Evolutionary conservation across 2,329 filamentous ascomycete genomes (phyloP).

Genomic region (Lachnellula hyalina): DNA sequence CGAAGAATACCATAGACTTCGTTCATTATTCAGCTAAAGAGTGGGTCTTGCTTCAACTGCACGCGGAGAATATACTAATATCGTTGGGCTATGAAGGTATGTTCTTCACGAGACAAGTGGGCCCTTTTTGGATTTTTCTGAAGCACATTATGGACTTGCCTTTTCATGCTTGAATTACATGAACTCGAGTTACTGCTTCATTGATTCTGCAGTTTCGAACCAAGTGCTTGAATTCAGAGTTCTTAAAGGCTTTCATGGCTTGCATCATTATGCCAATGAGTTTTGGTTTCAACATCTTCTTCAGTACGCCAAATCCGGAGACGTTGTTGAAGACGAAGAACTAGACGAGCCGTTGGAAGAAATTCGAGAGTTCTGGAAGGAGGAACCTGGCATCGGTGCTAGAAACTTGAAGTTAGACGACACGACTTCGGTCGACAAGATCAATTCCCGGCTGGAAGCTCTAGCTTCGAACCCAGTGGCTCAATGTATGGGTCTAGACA

Average conservation of each 20-base stretch:
- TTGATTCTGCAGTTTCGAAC: background rate
- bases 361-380: slow-evolving; percentile 6
- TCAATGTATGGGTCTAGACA: slow-evolving; percentile 6
- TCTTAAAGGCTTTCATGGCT: slow-evolving; percentile 11
- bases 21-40: slow-evolving; percentile 16
- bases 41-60: background rate
- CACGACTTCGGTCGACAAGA: slow-evolving; percentile 5
- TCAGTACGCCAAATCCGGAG: slow-evolving; percentile 8
- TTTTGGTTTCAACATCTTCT: slow-evolving; percentile 15
- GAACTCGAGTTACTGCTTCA: slow-evolving; percentile 4
- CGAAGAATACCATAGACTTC: slow-evolving; percentile 10
- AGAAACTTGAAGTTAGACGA: slow-evolving; percentile 5
- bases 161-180: slow-evolving; percentile 10
- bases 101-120: slow-evolving; percentile 8
- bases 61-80: background rate
- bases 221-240: background rate
- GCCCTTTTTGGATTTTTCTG: slow-evolving; percentile 2
- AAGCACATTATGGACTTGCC: slow-evolving; percentile 11
- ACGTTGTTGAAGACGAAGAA: slow-evolving; percentile 1
- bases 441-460: slow-evolving; percentile 1
- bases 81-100: slow-evolving; percentile 3
- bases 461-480: background rate
- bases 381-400: slow-evolving; percentile 1
- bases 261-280: slow-evolving; percentile 13
- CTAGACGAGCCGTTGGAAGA: slow-evolving; percentile 1